Conservation (phyloP, 148 eudicot genomes). For the Dianthus caryophyllus region DNA sequence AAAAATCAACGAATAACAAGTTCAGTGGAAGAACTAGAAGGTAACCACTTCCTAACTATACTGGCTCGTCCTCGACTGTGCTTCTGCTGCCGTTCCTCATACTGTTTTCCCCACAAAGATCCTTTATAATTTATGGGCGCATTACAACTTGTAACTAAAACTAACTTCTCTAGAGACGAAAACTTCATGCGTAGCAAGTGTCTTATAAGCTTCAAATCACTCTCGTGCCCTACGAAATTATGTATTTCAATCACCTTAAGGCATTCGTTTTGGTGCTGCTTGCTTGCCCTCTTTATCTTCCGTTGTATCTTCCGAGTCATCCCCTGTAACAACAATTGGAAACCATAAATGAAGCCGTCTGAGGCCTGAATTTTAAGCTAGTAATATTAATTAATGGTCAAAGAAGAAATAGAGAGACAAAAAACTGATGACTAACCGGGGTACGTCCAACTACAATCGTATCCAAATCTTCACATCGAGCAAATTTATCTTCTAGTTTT, state of each 20-base stretch:
- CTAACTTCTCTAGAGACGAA: neutral
- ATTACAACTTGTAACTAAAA: neutral
- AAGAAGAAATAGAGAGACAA: too few species aligned
- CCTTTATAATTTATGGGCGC: too few species aligned
- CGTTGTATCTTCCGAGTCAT: too few species aligned
- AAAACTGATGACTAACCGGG: neutral
- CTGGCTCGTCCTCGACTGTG: constrained; percentile 1
- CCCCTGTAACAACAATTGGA: too few species aligned
- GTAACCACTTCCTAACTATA: neutral
- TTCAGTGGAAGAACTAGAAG: neutral
- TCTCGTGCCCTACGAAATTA: neutral
- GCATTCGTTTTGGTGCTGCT: neutral
- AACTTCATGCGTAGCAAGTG: neutral
- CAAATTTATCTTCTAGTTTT: neutral
- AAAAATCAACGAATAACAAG: neutral
- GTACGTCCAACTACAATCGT: constrained; percentile 2
- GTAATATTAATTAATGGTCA: neutral
- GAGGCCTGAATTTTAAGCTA: neutral
- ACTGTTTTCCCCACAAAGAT: too few species aligned
- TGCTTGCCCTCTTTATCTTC: too few species aligned
- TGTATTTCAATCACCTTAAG: neutral
- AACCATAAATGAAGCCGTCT: too few species aligned
- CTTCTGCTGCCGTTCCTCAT: neutral
- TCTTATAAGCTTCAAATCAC: constrained; percentile 8
- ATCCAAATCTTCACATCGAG: neutral